Evolutionary conservation across 2,329 filamentous ascomycete species (phyloP), one percentile per base, ranked within the genome.

Genomic region (Fusarium hostae): DNA sequence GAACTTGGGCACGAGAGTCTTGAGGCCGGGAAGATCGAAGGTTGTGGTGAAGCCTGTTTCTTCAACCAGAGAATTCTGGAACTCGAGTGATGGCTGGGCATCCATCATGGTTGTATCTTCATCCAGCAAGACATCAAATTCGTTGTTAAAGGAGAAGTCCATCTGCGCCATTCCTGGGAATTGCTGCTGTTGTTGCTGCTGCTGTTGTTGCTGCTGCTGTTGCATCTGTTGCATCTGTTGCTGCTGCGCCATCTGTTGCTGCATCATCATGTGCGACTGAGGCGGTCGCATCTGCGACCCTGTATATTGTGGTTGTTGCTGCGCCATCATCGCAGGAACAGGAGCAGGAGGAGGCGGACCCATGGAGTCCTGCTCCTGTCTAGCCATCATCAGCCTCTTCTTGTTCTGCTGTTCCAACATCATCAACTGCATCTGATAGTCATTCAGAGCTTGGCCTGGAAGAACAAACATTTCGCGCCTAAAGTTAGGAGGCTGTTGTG

Each of bases 371-470:
- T 95, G 92, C 78, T 94, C 90, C 78, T 91, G 91, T 22, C 93
- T 89, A 30, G 93, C 93, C 92, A 94, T 94, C 85, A 94, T 90
- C 48, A 95, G 84, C 15, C 93, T 87, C 81, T 94, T 94, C 85
- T 95, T 95, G 76, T 95, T 95, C 81, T 95, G 92, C 81, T 95
- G 92, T 80, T 95, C 93, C 11, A 95, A 86, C 41, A 95, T 82
- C 93, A 95, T 95, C 78, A 95, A 83, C 80, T 95, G 92, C 92
- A 94, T 94, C 82, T 95, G 93, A 76, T 95, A 95, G 79, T 95
- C 93, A 16, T 37, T 16, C 13, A 44, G 44, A 6, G 16, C 22
- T 9, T 24, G n/a, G 10, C 24, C 24, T 15, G 45, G 39, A 13
- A 59, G 18, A 16, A 70, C 70, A 37, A 72, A 73, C 54, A 60